These are phyloP conservation scores for Acer saccharum DNA, from an alignment of 345 rosid genomes.

Conservation along the genomic window DNA sequence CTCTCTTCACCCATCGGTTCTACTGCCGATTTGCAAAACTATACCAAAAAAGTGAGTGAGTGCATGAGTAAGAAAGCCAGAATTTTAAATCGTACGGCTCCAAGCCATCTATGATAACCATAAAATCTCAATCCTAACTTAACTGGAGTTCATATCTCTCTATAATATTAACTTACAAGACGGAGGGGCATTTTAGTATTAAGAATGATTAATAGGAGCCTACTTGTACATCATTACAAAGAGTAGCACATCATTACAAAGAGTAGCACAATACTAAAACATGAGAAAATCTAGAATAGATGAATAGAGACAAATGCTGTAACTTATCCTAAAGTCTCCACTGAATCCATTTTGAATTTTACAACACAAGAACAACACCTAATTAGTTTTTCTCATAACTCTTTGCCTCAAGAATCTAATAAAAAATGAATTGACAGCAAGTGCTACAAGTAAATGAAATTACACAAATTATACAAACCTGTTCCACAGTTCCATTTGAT, in stretches of 20 bases:
- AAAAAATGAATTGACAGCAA: conserved; percentile 9
- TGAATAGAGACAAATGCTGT: neutral
- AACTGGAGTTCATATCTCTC: neutral
- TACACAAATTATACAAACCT: conserved; percentile 52
- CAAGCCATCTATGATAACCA: neutral
- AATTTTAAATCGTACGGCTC: neutral
- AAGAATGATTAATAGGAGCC: neutral
- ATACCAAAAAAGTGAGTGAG: conserved; percentile 21
- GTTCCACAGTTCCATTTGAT: conserved; percentile 83
- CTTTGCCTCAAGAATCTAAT: neutral
- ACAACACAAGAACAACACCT: neutral
- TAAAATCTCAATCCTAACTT: neutral
- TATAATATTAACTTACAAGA: neutral
- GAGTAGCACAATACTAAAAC: neutral
- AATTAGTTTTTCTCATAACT: neutral
- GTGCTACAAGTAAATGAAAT: neutral
- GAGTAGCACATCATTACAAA: neutral
- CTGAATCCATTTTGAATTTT: conserved; percentile 5
- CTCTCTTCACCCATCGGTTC: conserved; percentile 99
- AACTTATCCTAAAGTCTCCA: neutral
- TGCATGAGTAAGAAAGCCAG: neutral
- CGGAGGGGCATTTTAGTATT: neutral
- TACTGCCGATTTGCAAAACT: conserved; percentile 99
- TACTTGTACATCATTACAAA: neutral
- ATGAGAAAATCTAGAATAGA: conserved; percentile 1